Conservation (phyloP, 176 grass and related monocot genomes). For the Triticum urartu region DNA sequence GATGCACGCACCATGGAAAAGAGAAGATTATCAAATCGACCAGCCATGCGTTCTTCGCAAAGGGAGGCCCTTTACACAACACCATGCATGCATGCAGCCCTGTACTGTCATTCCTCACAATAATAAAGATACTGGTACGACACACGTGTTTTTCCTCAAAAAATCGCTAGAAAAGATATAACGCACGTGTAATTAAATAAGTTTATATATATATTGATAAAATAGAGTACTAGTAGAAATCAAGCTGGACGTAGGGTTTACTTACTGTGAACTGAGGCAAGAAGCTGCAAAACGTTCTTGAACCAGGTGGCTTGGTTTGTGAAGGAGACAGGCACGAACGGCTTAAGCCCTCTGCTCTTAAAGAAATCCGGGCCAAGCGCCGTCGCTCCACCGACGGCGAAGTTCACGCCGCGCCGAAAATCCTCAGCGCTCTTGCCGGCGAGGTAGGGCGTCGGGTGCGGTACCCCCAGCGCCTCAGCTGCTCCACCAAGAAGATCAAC, state of each 20-base stretch:
- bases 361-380: conserved; percentile 48
- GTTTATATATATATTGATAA: neutral
- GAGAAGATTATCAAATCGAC: neutral
- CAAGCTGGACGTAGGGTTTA: neutral
- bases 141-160: too few species aligned
- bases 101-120: too few species aligned
- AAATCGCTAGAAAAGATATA: neutral
- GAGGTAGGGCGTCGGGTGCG: conserved; percentile 48
- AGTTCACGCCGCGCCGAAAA: conserved; percentile 50
- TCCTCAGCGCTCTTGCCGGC: conserved; percentile 17
- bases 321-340: conserved; percentile 41
- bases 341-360: conserved; percentile 26
- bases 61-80: neutral
- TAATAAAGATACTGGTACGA: too few species aligned
- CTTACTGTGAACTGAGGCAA: conserved; percentile 16
- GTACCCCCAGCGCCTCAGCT: conserved; percentile 42
- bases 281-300: conserved; percentile 25
- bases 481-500: neutral
- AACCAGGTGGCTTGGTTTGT: conserved; percentile 47
- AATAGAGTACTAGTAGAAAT: neutral
- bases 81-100: neutral
- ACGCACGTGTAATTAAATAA: neutral
- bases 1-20: neutral
- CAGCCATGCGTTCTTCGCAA: neutral
- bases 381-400: conserved; percentile 56